phyloP scores from a whole-genome alignment of 148 eudicot species.

The Linanthus parryae region DNA sequence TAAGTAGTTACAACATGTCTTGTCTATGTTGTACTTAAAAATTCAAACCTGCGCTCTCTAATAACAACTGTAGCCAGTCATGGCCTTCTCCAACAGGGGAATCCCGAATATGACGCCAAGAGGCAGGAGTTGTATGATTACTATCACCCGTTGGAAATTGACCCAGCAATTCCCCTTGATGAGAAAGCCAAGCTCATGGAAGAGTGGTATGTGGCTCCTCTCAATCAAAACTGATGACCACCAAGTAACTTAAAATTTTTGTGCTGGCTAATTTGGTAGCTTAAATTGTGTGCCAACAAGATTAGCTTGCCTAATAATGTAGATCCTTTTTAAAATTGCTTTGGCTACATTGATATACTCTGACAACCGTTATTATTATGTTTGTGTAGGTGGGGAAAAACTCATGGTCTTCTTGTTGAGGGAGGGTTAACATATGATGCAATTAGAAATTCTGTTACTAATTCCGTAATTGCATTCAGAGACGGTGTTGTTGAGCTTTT shows the following conservation, averaged over 20 bases:
- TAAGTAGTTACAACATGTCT: constrained; percentile 26
- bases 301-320: too few species aligned
- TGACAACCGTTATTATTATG: too few species aligned
- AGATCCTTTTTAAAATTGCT: too few species aligned
- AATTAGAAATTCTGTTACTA: constrained; percentile 64
- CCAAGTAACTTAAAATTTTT: background rate
- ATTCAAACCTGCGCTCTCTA: constrained; percentile 12
- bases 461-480: constrained; percentile 67
- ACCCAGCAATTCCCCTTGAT: constrained; percentile 72
- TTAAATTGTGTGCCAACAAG: too few species aligned
- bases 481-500: constrained; percentile 82
- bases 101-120: constrained; percentile 65
- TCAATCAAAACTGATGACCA: background rate
- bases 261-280: background rate
- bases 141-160: constrained; percentile 83
- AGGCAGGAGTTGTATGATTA: constrained; percentile 66
- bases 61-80: constrained; percentile 63
- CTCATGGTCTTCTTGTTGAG: constrained; percentile 84
- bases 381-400: constrained; percentile 78
- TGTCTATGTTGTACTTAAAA: background rate
- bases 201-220: constrained; percentile 55
- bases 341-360: too few species aligned
- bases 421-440: constrained; percentile 85
- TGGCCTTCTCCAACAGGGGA: constrained; percentile 81
- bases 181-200: constrained; percentile 93